Conservation (phyloP, 2,329 filamentous ascomycete species). For the Cercospora citrullina region DNA sequence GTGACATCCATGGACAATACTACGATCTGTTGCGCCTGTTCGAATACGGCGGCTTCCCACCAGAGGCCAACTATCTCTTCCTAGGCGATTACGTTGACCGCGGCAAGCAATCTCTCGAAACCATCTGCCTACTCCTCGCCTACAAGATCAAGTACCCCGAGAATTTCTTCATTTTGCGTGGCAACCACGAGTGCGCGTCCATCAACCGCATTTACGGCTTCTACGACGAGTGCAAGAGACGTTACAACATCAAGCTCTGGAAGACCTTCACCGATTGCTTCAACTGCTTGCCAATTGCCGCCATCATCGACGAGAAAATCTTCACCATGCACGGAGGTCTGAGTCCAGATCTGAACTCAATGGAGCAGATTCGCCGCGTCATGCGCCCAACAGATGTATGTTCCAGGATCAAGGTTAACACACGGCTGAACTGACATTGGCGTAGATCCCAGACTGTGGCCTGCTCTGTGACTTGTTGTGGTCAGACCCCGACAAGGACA, state of each 20-base stretch:
- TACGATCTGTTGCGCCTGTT: slow-evolving; percentile 96
- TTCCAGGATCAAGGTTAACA: slow-evolving; percentile 32
- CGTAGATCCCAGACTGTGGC: slow-evolving; percentile 95
- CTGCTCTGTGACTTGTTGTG: slow-evolving; percentile 95
- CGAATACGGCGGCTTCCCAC: slow-evolving; percentile 97
- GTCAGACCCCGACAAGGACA: slow-evolving; percentile 99
- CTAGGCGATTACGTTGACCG: slow-evolving; percentile 98
- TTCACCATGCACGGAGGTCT: slow-evolving; percentile 99
- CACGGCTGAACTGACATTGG: slow-evolving; percentile 20
- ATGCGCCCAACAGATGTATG: slow-evolving; percentile 98
- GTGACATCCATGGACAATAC: slow-evolving; percentile 99
- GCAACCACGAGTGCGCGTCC: slow-evolving; percentile 98
- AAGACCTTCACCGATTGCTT: slow-evolving; percentile 99
- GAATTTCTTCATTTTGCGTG: slow-evolving; percentile 98
- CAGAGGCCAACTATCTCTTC: slow-evolving; percentile 99
- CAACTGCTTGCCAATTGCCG: slow-evolving; percentile 96
- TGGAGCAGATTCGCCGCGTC: slow-evolving; percentile 98
- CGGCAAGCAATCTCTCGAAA: slow-evolving; percentile 98
- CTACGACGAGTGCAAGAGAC: slow-evolving; percentile 99
- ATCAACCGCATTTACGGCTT: slow-evolving; percentile 99
- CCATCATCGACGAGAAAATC: slow-evolving; percentile 99
- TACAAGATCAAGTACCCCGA: slow-evolving; percentile 99
- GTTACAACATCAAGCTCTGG: slow-evolving; percentile 99
- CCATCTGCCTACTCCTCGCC: slow-evolving; percentile 90
- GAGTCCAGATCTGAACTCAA: slow-evolving; percentile 95